Evolutionary conservation across 2,329 filamentous ascomycete genomes (phyloP), one percentile per base, ranked within the genome.

Genomic region (Venturia oleaginea): DNA sequence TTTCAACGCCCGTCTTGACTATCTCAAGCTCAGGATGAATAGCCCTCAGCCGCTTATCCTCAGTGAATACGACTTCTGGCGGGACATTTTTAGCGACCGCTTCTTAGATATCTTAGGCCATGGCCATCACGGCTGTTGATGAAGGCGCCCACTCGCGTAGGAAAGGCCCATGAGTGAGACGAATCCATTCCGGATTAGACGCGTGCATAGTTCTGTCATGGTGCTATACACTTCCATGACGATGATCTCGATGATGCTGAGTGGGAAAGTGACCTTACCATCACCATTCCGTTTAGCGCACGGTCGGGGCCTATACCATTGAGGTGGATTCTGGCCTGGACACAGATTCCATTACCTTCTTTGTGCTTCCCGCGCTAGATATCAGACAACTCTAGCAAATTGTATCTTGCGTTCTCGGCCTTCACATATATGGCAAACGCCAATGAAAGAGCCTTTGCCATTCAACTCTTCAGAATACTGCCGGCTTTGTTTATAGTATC

Each of bases 221-320:
- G 74, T 8, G 74, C 74, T 1, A 76, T 76, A 51, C 74, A 76
- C 63, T 76, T 76, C 66, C 74, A 76, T 64, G 74, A 76, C 24
- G 74, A 76, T 61, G 74, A 76, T 63, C 63, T 76, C 8, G 74
- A 76, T 65, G 75, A 76, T 66, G 74, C 75, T 3, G 66, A 63
- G 7, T 76, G 73, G 74, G 68, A 67, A 6, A 75, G 72, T 1
- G 70, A 75, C 64, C 74, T 76, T 61, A 63, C 61, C 3, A 59
- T 75, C 46, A 68, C 66, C 2, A 65, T 74, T 40, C 69, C 68
- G 59, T 3, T 55, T 6, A 61, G 65, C 30, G 63, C 69, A 27
- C 42, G 42, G 5, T 43, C 42, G 42, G 42, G 17, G 42, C 42
- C 22, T 43, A 43, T 43, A 19, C 42, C 2, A 19, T 43, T n/a